Base-by-base conservation (phyloP, 2,329 filamentous ascomycete species). In the Xylariaceae sp. region DNA sequence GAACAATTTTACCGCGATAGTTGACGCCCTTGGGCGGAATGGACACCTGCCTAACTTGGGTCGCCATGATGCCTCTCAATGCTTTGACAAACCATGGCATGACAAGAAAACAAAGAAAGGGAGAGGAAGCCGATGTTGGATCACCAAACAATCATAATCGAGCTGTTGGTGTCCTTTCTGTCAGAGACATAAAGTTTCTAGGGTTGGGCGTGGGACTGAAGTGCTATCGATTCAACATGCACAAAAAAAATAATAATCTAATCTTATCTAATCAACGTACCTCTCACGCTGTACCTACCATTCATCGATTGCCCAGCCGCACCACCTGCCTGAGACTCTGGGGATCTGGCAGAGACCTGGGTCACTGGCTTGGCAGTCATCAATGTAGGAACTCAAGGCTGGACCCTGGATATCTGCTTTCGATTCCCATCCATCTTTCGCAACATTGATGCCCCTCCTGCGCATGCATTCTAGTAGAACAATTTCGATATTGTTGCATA, bases 1-100 rank as follows among this genome's bases (percentile, higher is more conserved):
- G 84, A 34, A 97, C 93, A 51, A 97, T 69, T 66, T 94, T 96
- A 66, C 87, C 86, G 54, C 91, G 81, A 67, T 96, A 97, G 71
- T 96, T 89, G 57, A 95, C 89, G 38, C 91, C 91, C 64, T 85
- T 86, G 47, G 74, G 78, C 50, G 91, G 91, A 52, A 96, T 95
- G 38, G 89, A 84, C 29, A 95, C 87, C 60, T 74, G 81, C 61
- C 85, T 83, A 45, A 71, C 55, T 54, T 69, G 66, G 41, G 74
- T 64, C 56, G 75, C 71, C 79, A 85, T 87, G 61, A 66, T 71
- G 64, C 69, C 65, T 64, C 68, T 69, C 38, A 74, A 42, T 34
- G 39, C 37, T 42, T 46, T 47, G 18, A 34, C n/a, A 26, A 54
- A 49, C 34, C 44, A 51, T 45, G 46, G 45, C 55, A 60, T 60